Conservation (phyloP, 2,329 filamentous ascomycete species). For the Paecilomyces sp. region DNA sequence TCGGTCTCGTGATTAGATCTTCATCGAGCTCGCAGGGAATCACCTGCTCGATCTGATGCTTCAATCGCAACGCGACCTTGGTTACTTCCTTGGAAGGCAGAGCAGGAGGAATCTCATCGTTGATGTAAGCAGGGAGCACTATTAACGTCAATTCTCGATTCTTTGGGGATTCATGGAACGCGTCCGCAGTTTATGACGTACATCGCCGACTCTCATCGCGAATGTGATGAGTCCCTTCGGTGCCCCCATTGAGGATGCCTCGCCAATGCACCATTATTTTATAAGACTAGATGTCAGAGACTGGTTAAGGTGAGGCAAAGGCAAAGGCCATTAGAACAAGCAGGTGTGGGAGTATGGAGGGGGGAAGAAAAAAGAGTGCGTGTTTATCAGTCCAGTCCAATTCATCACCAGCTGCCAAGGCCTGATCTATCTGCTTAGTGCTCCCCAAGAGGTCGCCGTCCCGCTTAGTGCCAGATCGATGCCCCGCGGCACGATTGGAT, state of each 20-base stretch:
- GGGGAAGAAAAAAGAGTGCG: background rate
- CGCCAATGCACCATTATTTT: slow-evolving; percentile 32
- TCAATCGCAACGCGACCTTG: slow-evolving; percentile 79
- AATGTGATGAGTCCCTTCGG: slow-evolving; percentile 21
- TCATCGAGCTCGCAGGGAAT: slow-evolving; percentile 86
- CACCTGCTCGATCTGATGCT: slow-evolving; percentile 81
- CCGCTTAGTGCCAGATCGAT: background rate
- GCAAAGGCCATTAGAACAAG: slow-evolving; percentile 5
- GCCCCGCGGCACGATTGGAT: background rate
- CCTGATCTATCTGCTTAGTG: background rate
- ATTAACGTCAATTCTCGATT: background rate
- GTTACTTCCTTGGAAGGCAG: slow-evolving; percentile 76
- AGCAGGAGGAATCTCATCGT: slow-evolving; percentile 48
- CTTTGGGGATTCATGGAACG: background rate
- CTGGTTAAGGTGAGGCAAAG: slow-evolving; percentile 6
- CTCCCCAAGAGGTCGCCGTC: background rate
- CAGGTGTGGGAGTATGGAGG: background rate
- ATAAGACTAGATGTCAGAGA: slow-evolving; percentile 8
- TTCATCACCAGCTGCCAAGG: background rate
- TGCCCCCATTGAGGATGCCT: slow-evolving; percentile 22
- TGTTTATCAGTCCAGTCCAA: background rate
- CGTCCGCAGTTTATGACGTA: slow-evolving; percentile 22
- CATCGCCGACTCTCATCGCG: slow-evolving; percentile 33
- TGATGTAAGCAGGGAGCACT: slow-evolving; percentile 37
- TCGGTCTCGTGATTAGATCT: slow-evolving; percentile 64